Percentiles rank a stretch among this genome's conserved stretches.
Conservation (phyloP, 2,329 filamentous ascomycete genomes). For the Trichoderma pleuroti region DNA sequence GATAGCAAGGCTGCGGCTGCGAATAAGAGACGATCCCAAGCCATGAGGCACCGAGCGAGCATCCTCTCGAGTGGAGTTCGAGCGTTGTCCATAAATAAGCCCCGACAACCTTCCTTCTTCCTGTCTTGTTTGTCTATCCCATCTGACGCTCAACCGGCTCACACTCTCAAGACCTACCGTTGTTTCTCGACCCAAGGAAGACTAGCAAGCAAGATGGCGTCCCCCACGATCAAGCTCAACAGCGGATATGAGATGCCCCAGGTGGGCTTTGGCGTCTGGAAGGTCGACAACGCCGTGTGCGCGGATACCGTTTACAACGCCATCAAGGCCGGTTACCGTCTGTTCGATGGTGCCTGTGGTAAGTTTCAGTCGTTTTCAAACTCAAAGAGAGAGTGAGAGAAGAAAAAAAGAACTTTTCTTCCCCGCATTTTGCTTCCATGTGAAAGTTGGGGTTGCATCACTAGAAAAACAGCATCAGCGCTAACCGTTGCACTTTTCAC, state of each 20-base stretch:
- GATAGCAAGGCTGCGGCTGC: conserved; percentile 12
- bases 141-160: neutral
- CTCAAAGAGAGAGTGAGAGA: neutral
- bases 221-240: conserved; percentile 57
- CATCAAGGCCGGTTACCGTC: conserved; percentile 60
- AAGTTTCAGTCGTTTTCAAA: conserved; percentile 19
- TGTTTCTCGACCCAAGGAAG: conserved; percentile 15
- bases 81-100: conserved; percentile 13
- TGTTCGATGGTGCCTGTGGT: conserved; percentile 60
- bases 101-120: conserved; percentile 3
- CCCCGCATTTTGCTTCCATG: neutral
- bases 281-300: conserved; percentile 69
- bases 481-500: neutral
- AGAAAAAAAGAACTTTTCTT: neutral
- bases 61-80: conserved; percentile 15
- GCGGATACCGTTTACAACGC: conserved; percentile 76
- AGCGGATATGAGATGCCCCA: conserved; percentile 68
- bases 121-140: neutral
- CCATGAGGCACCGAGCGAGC: conserved; percentile 7
- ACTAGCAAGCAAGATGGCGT: conserved; percentile 32
- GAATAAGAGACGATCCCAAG: neutral
- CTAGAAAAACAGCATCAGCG: neutral
- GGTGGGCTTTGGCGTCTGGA: conserved; percentile 79
- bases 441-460: neutral
- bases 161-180: neutral